Evolutionary conservation across 176 grass and related monocot genomes (phyloP).

Genomic region (maize (Zea mays)): Zm-B73-REFERENCE-NAM-5.0 NC_050103.1:869501-870000

Average conservation of each 20-base stretch:
- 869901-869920: constrained; percentile 86
- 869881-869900: constrained; percentile 79
- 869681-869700: constrained; percentile 92
- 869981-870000: constrained; percentile 93
- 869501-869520: constrained; percentile 93
- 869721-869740: constrained; percentile 88
- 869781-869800: constrained; percentile 79
- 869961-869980: constrained; percentile 82
- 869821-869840: constrained; percentile 99
- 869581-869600: constrained; percentile 90
- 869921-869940: constrained; percentile 81
- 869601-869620: constrained; percentile 75
- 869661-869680: constrained; percentile 80
- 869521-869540: constrained; percentile 73
- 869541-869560: constrained; percentile 87
- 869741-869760: constrained; percentile 94
- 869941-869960: constrained; percentile 77
- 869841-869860: constrained; percentile 94
- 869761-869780: constrained; percentile 34
- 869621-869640: constrained; percentile 82
- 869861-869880: constrained; percentile 73
- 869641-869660: constrained; percentile 68
- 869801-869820: constrained; percentile 77
- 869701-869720: constrained; percentile 89
- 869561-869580: constrained; percentile 70